Evolutionary conservation across 345 rosid genomes (phyloP).

Genomic region (Lumnitzera racemosa): DNA sequence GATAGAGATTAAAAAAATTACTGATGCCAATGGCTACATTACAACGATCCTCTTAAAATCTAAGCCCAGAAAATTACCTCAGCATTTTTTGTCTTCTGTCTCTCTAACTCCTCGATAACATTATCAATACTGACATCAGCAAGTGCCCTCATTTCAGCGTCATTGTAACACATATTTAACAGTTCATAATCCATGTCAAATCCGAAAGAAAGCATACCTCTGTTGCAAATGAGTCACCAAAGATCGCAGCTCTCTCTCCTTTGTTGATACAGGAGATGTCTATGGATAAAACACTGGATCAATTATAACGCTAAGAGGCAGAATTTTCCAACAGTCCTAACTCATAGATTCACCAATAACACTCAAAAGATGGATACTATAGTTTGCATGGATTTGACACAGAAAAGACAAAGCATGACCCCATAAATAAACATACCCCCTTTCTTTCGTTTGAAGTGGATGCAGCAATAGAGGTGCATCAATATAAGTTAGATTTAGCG

Average conservation of each 20-base stretch:
- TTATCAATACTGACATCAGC: slow-evolving; percentile 48
- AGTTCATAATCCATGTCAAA: neutral
- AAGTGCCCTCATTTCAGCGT: slow-evolving; percentile 13
- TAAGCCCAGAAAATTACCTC: slow-evolving; percentile 33
- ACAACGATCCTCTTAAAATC: neutral
- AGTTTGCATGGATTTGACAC: too few relatives aligned
- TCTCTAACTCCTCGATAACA: slow-evolving; percentile 74
- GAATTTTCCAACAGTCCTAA: too few relatives aligned
- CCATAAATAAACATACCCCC: too few relatives aligned
- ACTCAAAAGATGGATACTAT: too few relatives aligned
- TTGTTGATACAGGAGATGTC: slow-evolving; percentile 41
- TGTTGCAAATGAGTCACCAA: slow-evolving; percentile 65
- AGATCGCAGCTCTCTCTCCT: slow-evolving; percentile 74
- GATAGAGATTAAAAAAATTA: too few relatives aligned
- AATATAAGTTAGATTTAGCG: too few relatives aligned
- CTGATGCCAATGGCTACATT: too few relatives aligned
- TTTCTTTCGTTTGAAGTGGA: too few relatives aligned
- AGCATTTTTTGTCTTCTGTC: slow-evolving; percentile 54
- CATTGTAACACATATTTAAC: neutral
- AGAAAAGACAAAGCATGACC: too few relatives aligned
- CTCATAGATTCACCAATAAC: too few relatives aligned
- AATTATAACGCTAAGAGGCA: too few relatives aligned
- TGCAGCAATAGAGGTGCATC: too few relatives aligned
- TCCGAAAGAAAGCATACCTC: slow-evolving; percentile 37
- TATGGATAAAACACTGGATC: slow-evolving; percentile 20